Percentiles rank a stretch among this genome's conserved stretches.
Evolutionary conservation across 2,329 filamentous ascomycete genomes (phyloP).

Genomic region (Apiospora marii): DNA sequence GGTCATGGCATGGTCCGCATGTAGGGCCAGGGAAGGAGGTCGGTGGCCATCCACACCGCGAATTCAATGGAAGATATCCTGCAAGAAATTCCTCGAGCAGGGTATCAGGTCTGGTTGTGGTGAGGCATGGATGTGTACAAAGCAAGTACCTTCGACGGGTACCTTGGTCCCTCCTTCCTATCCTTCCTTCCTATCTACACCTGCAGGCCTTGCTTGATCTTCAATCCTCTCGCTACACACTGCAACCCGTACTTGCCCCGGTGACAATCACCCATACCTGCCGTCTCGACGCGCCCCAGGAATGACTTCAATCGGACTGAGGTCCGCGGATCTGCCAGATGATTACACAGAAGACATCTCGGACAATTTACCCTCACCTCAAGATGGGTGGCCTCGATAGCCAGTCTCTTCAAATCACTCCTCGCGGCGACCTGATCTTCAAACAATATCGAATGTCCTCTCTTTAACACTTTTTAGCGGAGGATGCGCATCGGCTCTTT

Average conservation of each 20-base stretch:
- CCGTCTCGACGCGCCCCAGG: not conserved
- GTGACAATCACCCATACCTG: not conserved
- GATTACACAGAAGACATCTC: not conserved
- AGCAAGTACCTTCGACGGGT: not conserved
- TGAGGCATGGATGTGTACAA: not conserved
- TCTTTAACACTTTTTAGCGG: slow-evolving; percentile 6
- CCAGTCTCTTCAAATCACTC: not conserved
- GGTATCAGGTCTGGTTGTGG: not conserved
- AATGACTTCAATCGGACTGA: not conserved
- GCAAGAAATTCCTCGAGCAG: not conserved
- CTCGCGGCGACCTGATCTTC: not conserved
- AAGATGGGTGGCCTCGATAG: not conserved
- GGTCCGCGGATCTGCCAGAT: not conserved
- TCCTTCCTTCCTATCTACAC: not conserved
- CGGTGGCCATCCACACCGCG: not conserved
- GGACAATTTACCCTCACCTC: not conserved
- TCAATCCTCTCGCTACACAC: not conserved
- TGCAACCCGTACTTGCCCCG: not conserved
- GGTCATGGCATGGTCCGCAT: not conserved
- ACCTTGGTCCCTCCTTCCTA: not conserved
- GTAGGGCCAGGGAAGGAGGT: not conserved
- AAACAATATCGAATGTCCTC: not conserved
- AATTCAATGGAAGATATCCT: not conserved
- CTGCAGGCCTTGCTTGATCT: not conserved
- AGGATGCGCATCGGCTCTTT: not conserved